Evolutionary conservation across 2,329 filamentous ascomycete genomes (phyloP), one percentile per base, ranked within the genome.

Genomic region (Stenocarpella maydis): DNA sequence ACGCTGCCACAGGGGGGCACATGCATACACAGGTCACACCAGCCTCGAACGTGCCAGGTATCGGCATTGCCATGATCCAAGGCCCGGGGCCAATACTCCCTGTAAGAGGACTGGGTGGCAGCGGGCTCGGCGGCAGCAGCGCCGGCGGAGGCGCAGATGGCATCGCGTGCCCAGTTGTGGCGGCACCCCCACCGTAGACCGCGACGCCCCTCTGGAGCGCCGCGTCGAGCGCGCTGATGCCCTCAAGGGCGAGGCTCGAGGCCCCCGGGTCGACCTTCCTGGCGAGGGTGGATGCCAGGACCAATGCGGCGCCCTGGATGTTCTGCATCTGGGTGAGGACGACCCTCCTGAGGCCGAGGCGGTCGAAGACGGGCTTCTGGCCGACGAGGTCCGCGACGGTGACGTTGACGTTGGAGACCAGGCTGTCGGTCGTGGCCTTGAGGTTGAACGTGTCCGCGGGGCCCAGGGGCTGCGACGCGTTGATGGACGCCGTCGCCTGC

Each of bases 311-410:
- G 64, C 92, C 92, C 74, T 95, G 94, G 82, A 96, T 95, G 70
- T 92, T 92, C 69, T 92, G 92, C 7, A 92, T 92, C 79, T 95
- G 93, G 80, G 93, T 94, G 65, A 91, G 87, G 34, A 90, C 93
- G 58, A 94, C 92, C 71, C 95, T 94, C 78, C 94, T 95, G 74
- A 90, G 84, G 75, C 88, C 90, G 55, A 92, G 82, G 4, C 91
- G 78, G 41, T 89, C 85, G 28, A 89, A 81, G 17, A 86, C 75
- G 4, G 39, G 26, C 26, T 75, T 69, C 0, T 77, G 67, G 5
- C 76, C 78, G 80, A 90, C 86, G 2, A 80, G 75, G 2, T 78
- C 81, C 74, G 94, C 90, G 15, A 82, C 74, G 15, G 45, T 63
- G 34, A 68, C n/a, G 26, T 45, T 31, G n/a, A 60, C 41, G 63